These are phyloP conservation scores for Plantago elongata DNA, from an alignment of 257 asterid species.

Conservation along the genomic window DNA sequence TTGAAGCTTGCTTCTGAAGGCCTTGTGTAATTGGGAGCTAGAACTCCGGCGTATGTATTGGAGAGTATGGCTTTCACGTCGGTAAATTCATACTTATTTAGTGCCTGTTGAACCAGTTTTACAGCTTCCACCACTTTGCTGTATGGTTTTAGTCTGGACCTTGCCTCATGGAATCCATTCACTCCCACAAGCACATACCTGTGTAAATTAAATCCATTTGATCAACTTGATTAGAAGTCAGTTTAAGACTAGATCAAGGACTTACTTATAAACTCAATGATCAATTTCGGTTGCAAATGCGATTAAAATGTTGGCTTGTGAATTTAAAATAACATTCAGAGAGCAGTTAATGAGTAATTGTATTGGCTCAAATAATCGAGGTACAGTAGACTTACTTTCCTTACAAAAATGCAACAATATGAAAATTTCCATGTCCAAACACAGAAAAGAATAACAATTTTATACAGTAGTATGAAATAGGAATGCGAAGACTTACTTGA, in stretches of 20 bases:
- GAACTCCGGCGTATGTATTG: neutral
- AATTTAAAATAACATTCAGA: no score
- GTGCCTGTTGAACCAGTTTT: neutral
- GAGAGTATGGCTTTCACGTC: constrained; percentile 13
- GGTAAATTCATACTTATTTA: neutral
- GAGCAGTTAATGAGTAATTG: no score
- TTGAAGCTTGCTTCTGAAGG: constrained; percentile 41
- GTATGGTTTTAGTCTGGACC: neutral
- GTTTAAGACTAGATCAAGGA: no score
- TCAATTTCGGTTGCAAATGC: no score
- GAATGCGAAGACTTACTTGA: constrained; percentile 15
- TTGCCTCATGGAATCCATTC: neutral
- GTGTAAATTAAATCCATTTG: neutral
- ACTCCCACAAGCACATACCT: constrained; percentile 18
- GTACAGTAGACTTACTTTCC: no score
- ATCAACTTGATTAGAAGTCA: no score
- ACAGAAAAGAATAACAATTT: neutral
- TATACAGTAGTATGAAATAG: neutral
- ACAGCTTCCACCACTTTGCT: neutral
- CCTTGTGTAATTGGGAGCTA: constrained; percentile 9
- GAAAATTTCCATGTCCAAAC: neutral
- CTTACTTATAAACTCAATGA: no score
- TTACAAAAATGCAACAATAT: no score
- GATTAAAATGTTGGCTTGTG: no score
- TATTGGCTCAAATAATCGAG: no score